Evolutionary conservation across 2,329 filamentous ascomycete species (phyloP), one percentile per base, ranked within the genome.

Genomic region (Fusarium caatingaense): DNA sequence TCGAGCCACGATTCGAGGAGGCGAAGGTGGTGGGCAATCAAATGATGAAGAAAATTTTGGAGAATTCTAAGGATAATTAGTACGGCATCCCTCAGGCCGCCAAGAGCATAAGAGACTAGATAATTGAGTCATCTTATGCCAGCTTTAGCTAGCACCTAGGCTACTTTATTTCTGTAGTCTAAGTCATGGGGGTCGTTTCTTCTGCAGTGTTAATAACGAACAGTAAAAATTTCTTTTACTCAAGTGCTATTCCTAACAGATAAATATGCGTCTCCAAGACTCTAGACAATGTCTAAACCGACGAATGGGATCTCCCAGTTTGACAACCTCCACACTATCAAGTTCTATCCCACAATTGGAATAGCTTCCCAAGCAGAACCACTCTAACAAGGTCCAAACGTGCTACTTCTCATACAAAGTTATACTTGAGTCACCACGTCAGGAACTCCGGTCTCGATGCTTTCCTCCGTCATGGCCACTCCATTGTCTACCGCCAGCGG

Each of bases 1-100:
- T 99, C 80, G 90, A 94, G 78, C 93, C 94, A 4, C 85, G 95
- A 32, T 98, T 99, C 77, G 88, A 89, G 2, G 94, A 97, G 78
- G 96, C 96, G 8, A 93, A 91, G 55, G 89, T 91, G 74, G 84
- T 99, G 40, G 96, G 96, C 5, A 97, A 98, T 78, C 92, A 94
- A 78, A 99, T 99, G 96, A 97, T 99, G 81, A 94, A 91, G 84
- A 96, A 93, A 46, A 96, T 99, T 75, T 82, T 98, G 72, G 92
- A 95, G 82, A 95, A 93, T 79, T 92, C 91, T 25, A 82, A 80
- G 75, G 79, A 82, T 44, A 58, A 68, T 51, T 68, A 55, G 60
- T 30, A 25, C 18, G 42, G 10, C 34, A 37, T 1, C 34, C 34
- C 1, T 12, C 10, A n/a, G 18, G 10, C 34, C 34, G 10, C 34